Evolutionary conservation across 2,329 filamentous ascomycete species (phyloP), one percentile per base, ranked within the genome.

Genomic region (Diaporthe sp.): DNA sequence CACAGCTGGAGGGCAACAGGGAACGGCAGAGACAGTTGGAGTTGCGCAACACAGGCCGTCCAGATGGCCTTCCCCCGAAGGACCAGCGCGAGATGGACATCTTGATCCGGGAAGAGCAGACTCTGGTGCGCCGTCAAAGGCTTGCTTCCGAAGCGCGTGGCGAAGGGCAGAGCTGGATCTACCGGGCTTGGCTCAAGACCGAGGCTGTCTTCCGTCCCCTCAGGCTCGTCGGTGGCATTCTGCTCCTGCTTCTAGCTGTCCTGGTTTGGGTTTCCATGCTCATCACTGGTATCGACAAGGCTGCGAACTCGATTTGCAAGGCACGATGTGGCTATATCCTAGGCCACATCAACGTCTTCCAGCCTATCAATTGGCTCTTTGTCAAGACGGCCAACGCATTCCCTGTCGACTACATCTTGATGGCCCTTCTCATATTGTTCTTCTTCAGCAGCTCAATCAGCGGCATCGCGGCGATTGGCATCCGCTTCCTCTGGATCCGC

Each of bases 281-380:
- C 78, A 94, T 98, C 81, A 98, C 96, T 0, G 94, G 92, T 78
- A 95, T 98, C 80, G 97, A 99, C 89, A 98, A 98, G 86, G 94
- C 95, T 47, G 96, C 94, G 83, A 98, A 98, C 86, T 98, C 96
- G 4, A 86, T 97, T 76, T 99, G 97, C 89, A 96, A 97, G 82
- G 87, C 92, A 74, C 92, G 91, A 79, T 99, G 97, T 81, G 97
- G 97, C 76, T 99, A 98, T 84, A 94, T 98, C 66, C 89, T 99
- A 6, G 95, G 92, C 56, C 89, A 88, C 80, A 94, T 97, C 82
- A 95, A 97, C 82, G 92, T 98, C 78, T 97, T 98, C 87, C 97
- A 99, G 82, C 97, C 97, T 1, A 87, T 98, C 81, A 98, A 99
- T 85, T 97, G 93, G 90, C 87, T 97, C 73, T 91, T 98, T 75